These are phyloP conservation scores for Paramecium primaurelia DNA, from an alignment of 73 alveolate genomes.

Conservation along the genomic window DNA sequence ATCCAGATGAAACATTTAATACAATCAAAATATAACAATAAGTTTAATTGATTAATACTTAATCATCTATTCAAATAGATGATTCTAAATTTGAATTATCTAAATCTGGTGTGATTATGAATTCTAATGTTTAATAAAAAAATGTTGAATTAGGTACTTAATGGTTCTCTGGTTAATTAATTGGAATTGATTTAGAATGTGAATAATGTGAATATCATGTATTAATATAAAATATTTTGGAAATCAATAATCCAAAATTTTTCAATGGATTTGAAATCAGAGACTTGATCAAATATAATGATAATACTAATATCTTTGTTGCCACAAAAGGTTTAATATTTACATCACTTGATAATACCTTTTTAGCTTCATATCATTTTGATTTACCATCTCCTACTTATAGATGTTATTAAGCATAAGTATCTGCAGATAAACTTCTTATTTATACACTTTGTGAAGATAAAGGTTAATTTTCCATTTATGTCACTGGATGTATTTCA, in stretches of 20 bases:
- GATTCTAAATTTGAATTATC: background rate
- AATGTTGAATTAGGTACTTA: background rate
- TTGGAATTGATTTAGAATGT: background rate
- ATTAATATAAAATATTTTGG: background rate
- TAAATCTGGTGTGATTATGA: background rate
- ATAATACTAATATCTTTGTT: background rate
- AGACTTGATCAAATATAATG: background rate
- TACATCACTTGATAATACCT: background rate
- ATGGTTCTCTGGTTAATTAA: conserved; percentile 9
- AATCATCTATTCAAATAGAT: background rate
- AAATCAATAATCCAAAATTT: background rate
- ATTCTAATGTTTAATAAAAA: background rate
- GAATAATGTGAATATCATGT: background rate
- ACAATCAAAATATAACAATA: background rate
- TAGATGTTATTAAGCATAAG: background rate
- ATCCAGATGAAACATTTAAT: background rate
- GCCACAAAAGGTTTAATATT: background rate
- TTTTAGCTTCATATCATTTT: background rate
- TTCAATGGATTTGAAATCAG: background rate
- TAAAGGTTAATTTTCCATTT: background rate
- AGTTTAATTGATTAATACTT: background rate
- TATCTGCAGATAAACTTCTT: background rate
- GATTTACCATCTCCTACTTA: background rate
- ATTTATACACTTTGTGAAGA: background rate
- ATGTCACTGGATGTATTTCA: background rate